phyloP scores from a whole-genome alignment of 2,329 filamentous ascomycete species.

The Venturiaceae sp. region DNA sequence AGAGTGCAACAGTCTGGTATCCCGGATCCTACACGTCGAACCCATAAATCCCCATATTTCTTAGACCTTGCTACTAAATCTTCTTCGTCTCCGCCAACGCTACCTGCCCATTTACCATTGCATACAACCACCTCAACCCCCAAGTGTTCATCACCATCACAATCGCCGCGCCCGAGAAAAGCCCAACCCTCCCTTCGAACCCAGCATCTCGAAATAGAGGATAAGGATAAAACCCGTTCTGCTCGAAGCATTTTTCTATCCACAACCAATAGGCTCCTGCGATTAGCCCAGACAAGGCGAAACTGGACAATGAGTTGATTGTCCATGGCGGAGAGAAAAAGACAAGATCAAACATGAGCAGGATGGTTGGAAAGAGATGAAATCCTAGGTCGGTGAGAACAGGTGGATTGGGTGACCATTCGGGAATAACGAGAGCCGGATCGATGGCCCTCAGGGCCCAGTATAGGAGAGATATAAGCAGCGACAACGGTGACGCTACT shows the following conservation, averaged over 20 bases:
- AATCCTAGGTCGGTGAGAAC: constrained; percentile 53
- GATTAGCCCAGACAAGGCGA: constrained; percentile 47
- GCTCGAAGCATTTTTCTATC: constrained; percentile 61
- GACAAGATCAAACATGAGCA: constrained; percentile 55
- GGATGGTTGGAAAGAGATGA: constrained; percentile 55
- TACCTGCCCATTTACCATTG: constrained; percentile 8
- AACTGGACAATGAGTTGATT: constrained; percentile 48
- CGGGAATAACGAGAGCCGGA: constrained; percentile 44
- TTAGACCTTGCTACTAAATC: neutral
- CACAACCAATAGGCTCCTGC: constrained; percentile 67
- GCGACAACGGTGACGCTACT: constrained; percentile 58
- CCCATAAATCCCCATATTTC: neutral
- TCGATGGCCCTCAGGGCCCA: constrained; percentile 54
- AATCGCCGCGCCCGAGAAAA: constrained; percentile 61
- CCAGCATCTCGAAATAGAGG: constrained; percentile 66
- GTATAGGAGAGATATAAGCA: constrained; percentile 62
- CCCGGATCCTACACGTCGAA: neutral
- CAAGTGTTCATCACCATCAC: constrained; percentile 48
- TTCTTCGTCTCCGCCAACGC: neutral
- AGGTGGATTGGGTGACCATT: constrained; percentile 26
- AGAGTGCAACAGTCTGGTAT: neutral
- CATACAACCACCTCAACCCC: constrained; percentile 6
- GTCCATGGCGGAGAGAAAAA: constrained; percentile 67
- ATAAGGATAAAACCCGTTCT: constrained; percentile 73
- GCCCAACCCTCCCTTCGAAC: constrained; percentile 52